Base-by-base conservation (phyloP, 2,329 filamentous ascomycete species). In the Cylindrodendrum hubeiense region DNA sequence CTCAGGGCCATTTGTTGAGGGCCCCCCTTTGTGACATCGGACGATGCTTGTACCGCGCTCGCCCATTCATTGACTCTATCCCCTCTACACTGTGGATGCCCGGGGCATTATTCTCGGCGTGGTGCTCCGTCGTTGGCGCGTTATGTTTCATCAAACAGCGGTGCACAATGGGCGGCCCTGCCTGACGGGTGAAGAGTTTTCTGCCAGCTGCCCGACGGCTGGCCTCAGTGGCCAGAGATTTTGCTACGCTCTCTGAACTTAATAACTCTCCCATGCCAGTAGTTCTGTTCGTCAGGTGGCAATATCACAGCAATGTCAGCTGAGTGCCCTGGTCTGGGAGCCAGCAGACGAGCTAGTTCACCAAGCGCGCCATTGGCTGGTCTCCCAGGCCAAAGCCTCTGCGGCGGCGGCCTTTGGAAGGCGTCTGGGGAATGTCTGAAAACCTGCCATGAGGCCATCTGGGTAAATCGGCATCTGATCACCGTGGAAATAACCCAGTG, bases 291-390 rank as follows among this genome's bases (percentile, higher is more conserved):
- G 28, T 33, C 47, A 21, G 30, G 47, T 50, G 47, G 47, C 47
- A 50, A 50, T 39, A 50, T 33, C 47, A 50, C n/a, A 49, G 17
- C 47, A 33, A 17, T 21, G 47, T 50, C 47, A 50, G 47, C 26
- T 50, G 28, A 50, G 47, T 50, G 26, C 10, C 30, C 47, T 12
- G 26, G 47, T n/a, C n/a, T 7, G 15, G n/a, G 37, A 39, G 37
- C 15, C 15, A 39, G 8, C 47, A n/a, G n/a, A n/a, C 6, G 33
- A 50, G 26, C 47, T 50, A 50, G 28, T 50, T 50, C 26, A 10
- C 28, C n/a, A 50, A 50, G 47, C 47, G n/a, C 19, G 47, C 28
- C 47, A 50, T 50, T 50, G 28, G 47, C 46, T 50, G 7, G 28
- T 30, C 26, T 30, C 7, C 8, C 24, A 21, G 28, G 13, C 47